phyloP scores from a whole-genome alignment of 768 basidiomycete genomes.

The Tricholoma flavovirens region DNA sequence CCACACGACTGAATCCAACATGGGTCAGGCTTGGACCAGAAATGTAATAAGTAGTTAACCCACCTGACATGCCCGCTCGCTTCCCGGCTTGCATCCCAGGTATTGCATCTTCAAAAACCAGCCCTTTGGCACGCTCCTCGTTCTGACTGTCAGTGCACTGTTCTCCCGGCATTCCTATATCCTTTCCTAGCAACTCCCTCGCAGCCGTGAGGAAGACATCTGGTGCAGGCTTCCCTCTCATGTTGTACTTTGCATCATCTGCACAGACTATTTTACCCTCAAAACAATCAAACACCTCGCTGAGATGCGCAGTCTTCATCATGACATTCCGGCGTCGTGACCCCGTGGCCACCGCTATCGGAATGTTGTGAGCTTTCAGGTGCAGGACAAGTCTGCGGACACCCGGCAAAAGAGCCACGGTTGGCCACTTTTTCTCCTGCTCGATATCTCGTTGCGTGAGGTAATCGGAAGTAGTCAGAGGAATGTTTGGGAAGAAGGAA shows the following conservation, averaged over 20 bases:
- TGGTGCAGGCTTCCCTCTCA: constrained; percentile 73
- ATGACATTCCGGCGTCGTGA: constrained; percentile 59
- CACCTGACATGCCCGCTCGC: constrained; percentile 83
- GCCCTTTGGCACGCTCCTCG: constrained; percentile 51
- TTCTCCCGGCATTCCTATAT: constrained; percentile 47
- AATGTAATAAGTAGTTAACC: constrained; percentile 10
- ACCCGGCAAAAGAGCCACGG: constrained; percentile 70
- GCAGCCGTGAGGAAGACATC: constrained; percentile 80
- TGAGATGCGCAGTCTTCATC: constrained; percentile 61
- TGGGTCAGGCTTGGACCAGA: neutral
- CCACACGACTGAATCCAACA: constrained; percentile 60
- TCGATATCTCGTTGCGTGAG: constrained; percentile 46
- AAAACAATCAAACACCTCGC: constrained; percentile 55
- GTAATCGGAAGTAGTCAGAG: constrained; percentile 58
- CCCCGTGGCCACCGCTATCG: constrained; percentile 80
- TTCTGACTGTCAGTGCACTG: constrained; percentile 28
- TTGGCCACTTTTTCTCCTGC: constrained; percentile 65
- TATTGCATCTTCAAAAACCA: constrained; percentile 81
- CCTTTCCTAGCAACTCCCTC: constrained; percentile 44
- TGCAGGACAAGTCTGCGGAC: constrained; percentile 63
- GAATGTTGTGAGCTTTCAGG: constrained; percentile 59
- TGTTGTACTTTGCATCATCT: constrained; percentile 51
- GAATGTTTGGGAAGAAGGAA: constrained; percentile 70
- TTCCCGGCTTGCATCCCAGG: constrained; percentile 77
- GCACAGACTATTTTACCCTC: constrained; percentile 63